Percentiles rank a stretch among this genome's conserved stretches.
Conservation (phyloP, 768 basidiomycete species). For the Clitopilus hobsonii region DNA sequence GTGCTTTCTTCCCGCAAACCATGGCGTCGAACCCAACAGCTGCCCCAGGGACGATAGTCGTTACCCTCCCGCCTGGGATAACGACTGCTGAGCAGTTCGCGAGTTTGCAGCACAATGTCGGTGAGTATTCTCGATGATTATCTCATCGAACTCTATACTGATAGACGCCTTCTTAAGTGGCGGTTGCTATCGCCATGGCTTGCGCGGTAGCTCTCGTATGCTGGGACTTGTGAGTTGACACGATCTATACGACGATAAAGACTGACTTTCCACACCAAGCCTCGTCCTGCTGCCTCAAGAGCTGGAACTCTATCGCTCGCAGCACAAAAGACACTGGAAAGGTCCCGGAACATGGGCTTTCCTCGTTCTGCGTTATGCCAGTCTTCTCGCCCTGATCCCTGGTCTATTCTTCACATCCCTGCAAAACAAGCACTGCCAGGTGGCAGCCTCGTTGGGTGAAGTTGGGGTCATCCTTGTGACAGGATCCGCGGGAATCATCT, state of each 20-base stretch:
- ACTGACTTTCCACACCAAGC: not conserved
- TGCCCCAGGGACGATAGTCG: not conserved
- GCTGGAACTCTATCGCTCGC: not conserved
- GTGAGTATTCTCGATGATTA: not conserved
- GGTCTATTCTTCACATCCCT: conserved; percentile 11
- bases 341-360: conserved; percentile 1
- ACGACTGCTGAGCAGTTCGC: not conserved
- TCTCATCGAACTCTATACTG: not conserved
- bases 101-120: not conserved
- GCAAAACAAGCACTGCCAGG: conserved; percentile 15
- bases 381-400: conserved; percentile 9
- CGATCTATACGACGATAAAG: not conserved
- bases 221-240: conserved; percentile 12
- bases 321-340: not conserved
- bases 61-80: conserved; percentile 1
- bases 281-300: not conserved
- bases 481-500: conserved; percentile 15
- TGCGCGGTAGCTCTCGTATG: conserved; percentile 8
- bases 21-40: not conserved
- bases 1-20: not conserved
- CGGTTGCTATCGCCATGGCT: conserved; percentile 5
- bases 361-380: conserved; percentile 12
- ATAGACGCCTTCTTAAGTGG: not conserved
- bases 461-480: conserved; percentile 16
- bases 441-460: conserved; percentile 11